Base-by-base conservation (phyloP, 2,329 filamentous ascomycete species). In the Botrytis paeoniae region DNA sequence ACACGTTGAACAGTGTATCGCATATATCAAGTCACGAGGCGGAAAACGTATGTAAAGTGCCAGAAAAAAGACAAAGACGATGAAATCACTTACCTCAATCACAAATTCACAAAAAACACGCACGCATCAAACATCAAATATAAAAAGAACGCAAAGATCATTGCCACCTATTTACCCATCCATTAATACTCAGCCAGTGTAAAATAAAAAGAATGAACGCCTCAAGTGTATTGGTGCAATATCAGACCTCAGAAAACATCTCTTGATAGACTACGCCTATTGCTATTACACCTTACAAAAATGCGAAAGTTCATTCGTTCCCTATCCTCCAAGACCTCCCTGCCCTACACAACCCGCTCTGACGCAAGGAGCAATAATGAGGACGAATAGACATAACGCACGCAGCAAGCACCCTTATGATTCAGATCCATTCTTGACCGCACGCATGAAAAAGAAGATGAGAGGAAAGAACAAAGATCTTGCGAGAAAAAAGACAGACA, bases 201-300 rank as follows among this genome's bases (percentile, higher is more conserved):
- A 69, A 69, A 57, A 37, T 39, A 72, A 61, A 69, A 68, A 41
- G n/a, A 43, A 48, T 59, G 61, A 72, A 72, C 70, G 63, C 70
- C 63, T 69, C 51, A 48, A 72, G 45, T 72, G 39, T 72, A 69
- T 48, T 72, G 35, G 37, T 54, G 57, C 65, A 43, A 69, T 57
- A 57, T 72, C 70, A 72, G 70, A 69, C 64, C 65, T 72, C 45
- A 69, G 41, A 72, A 72, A 72, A 72, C 63, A 72, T 69, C 63
- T 72, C 70, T 72, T 72, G 63, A 79, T 80, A 79, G 80, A 81
- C 79, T 80, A 80, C 79, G 79, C 80, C 79, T 81, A 80, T 81
- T 80, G 80, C 80, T 81, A 81, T 81, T 81, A 81, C 80, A 81
- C 78, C 79, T 75, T 81, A 80, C 78, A 80, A 77, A 78, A 80